Evolutionary conservation across 2,329 filamentous ascomycete genomes (phyloP).

Genomic region (Aspergillus latus): DNA sequence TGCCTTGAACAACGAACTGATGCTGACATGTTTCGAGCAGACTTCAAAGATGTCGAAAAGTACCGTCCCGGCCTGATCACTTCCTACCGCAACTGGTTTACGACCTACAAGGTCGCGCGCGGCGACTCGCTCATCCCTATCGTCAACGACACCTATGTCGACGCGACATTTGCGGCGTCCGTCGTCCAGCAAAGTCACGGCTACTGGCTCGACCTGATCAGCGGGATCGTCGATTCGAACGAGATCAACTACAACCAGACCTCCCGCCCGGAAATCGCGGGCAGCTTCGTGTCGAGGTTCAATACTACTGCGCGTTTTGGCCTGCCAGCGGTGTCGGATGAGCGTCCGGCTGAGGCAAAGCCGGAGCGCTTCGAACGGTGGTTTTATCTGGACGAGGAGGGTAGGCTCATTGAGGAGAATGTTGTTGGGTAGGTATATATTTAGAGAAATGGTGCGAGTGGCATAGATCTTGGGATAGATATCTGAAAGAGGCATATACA

Average conservation of each 20-base stretch:
- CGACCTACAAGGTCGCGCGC: conserved; percentile 4
- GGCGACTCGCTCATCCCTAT: conserved; percentile 3
- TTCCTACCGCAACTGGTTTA: conserved; percentile 7
- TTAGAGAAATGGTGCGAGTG: no score
- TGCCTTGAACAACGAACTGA: no score
- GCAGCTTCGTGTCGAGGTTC: background rate
- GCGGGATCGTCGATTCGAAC: background rate
- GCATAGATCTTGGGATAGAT: no score
- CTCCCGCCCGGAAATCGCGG: background rate
- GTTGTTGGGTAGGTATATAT: background rate
- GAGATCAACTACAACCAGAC: conserved; percentile 11
- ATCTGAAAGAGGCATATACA: no score
- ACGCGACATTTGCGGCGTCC: conserved; percentile 1
- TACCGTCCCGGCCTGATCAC: conserved; percentile 1
- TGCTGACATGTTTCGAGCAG: background rate
- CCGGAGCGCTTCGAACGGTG: background rate
- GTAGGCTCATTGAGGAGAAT: background rate
- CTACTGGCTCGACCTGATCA: conserved; percentile 7
- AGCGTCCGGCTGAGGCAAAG: background rate
- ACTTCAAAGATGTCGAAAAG: conserved; percentile 6
- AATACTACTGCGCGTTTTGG: background rate
- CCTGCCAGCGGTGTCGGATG: background rate
- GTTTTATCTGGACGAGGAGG: background rate
- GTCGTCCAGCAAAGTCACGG: conserved; percentile 1
- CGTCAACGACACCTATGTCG: background rate